Evolutionary conservation across 495 filamentous ascomycete genomes (phyloP), one percentile per base, ranked within the genome.

Genomic region (Penicillium samsonianum): DNA sequence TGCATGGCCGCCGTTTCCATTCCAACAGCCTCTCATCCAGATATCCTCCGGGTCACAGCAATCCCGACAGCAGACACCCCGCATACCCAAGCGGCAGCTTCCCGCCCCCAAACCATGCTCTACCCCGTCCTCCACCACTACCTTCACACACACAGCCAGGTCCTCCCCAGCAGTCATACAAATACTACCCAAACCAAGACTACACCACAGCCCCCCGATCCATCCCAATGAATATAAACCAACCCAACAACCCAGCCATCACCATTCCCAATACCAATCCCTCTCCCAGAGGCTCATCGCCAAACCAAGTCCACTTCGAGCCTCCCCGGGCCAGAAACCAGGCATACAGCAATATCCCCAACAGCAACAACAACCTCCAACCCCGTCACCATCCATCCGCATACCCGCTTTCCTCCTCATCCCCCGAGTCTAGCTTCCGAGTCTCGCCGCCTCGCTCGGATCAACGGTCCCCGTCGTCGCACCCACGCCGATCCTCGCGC

Each of bases 391-490:
- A 57, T 46, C 41, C 59, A 14, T 63, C 64, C 1, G 41, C 61
- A n/a, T 63, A 67, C 46, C 55, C 62, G 26, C 62, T 63, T 6
- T 71, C 61, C 28, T 48, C 65, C 0, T 68, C 62, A n/a, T 64
- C 59, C 14, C 66, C 66, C 4, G 67, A 65, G 20, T 47, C 64
- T 1, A 57, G 35, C 17, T 44, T 58, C 52, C 61, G 61, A 8
- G 42, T 58, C 16, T 46, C 64, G 28, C 60, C 62, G 50, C 53
- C 61, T 28, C 61, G 59, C 19, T 61, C 64, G 3, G 42, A 40
- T 8, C 65, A 65, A 17, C 49, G 61, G 33, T 67, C 66, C 20
- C 67, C 64, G 22, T 55, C 53, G 20, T 23, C 42, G 22, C 28
- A 16, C n/a, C 11, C 51, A 30, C 19, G 40, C 16, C 58, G 60